Conservation (phyloP, 2,329 filamentous ascomycete species). For the Elsinoe fawcettii region DNA sequence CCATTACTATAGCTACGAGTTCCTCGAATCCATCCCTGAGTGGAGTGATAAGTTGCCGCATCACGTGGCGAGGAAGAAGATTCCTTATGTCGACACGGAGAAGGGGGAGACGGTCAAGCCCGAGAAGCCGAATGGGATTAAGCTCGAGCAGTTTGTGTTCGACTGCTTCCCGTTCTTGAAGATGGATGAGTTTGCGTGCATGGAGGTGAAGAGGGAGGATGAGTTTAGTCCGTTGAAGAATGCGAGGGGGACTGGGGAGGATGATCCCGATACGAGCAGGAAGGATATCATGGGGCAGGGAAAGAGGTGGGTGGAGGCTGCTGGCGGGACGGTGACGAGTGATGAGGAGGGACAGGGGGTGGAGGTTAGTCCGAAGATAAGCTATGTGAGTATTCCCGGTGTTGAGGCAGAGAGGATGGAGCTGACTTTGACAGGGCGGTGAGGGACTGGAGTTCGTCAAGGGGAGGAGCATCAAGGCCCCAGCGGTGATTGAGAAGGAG, state of each 20-base stretch:
- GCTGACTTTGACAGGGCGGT: conserved; percentile 41
- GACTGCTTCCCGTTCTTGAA: conserved; percentile 89
- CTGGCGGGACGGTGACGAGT: conserved; percentile 66
- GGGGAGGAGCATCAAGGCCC: conserved; percentile 52
- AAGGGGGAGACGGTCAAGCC: conserved; percentile 79
- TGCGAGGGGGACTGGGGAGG: conserved; percentile 72
- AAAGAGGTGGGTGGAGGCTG: conserved; percentile 72
- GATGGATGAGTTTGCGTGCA: conserved; percentile 83
- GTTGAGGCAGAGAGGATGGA: background rate
- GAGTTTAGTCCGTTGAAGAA: conserved; percentile 99
- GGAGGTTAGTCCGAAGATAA: conserved; percentile 86
- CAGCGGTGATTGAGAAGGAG: conserved; percentile 57
- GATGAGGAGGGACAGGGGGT: conserved; percentile 60
- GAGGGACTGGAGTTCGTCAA: conserved; percentile 57
- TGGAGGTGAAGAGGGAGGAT: conserved; percentile 94
- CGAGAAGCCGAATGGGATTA: conserved; percentile 93
- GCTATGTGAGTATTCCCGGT: conserved; percentile 66
- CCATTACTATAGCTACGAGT: conserved; percentile 96
- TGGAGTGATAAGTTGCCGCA: conserved; percentile 85
- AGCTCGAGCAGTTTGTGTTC: conserved; percentile 98
- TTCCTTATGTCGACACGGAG: conserved; percentile 63
- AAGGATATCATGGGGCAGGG: conserved; percentile 85
- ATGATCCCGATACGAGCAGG: conserved; percentile 90
- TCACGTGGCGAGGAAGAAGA: conserved; percentile 98
- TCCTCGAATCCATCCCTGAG: conserved; percentile 80